Evolutionary conservation across 129 eudicot species (phyloP), one percentile per base, ranked within the genome.

Genomic region (Centella asiatica): DNA sequence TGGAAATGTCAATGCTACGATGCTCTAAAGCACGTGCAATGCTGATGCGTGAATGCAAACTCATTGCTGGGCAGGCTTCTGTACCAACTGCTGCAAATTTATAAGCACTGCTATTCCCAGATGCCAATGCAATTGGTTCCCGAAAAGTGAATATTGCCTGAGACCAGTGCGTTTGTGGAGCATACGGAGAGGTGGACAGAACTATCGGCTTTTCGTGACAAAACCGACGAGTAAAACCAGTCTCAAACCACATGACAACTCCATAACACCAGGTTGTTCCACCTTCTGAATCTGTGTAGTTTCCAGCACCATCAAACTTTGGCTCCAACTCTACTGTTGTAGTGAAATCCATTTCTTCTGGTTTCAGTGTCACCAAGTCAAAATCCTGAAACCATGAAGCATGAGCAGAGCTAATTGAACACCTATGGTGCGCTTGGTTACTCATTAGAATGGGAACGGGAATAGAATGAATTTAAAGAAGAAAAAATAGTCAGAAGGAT

Each of bases 1-100:
- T 19, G 2, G 99, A 85, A 60, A 92, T 92, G 69, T 87, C 99
- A 36, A 92, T 92, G 83, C 84, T 89, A 19, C 96, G 99, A 71
- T 92, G 95, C 63, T 79, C 78, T n/a, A 60, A 20, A 40, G 86
- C 95, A 11, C 96, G 90, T 22, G 69, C 98, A 7, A 92, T 69
- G 67, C 98, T 87, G 47, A 90, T 76, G 18, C 95, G 86, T 22
- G 80, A 53, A 17, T 55, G 78, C 55, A 84, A 64, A 51, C 58
- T 79, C 31, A 55, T 67, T 18, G 94, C 95, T 15, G 89, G 97
- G 47, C 70, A 75, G 69, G 74, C 78, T 32, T 81, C 64, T 5
- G 73, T 75, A 44, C 87, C 97, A 54, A 77, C 85, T 26, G 60
- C 46, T n/a, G 60, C 78, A 1, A 63, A 60, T 53, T 68, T 55